Percentiles rank a stretch among this genome's conserved stretches.
phyloP scores from a whole-genome alignment of 2,329 filamentous ascomycete species.

The Metarhizium guizhouense region DNA sequence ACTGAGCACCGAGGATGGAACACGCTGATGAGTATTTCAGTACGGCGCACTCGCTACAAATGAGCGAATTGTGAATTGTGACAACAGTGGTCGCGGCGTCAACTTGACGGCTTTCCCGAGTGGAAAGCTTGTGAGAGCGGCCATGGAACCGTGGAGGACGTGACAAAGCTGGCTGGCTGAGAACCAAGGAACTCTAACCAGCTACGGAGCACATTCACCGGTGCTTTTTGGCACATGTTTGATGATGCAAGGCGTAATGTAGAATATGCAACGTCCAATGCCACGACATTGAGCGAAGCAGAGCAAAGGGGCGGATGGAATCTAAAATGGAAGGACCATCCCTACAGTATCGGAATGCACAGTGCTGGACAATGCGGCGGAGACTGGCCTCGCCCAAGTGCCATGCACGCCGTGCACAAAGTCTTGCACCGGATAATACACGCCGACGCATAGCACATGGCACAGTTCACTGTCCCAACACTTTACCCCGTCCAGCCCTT shows the following conservation, averaged over 20 bases:
- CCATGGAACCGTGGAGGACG: background rate
- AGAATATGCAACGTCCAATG: background rate
- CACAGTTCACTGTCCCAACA: background rate
- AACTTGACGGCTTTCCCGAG: too few species aligned
- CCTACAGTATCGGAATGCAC: background rate
- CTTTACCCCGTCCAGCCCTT: background rate
- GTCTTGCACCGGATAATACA: background rate
- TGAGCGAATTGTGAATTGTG: too few species aligned
- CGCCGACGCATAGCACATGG: too few species aligned
- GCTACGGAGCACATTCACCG: background rate
- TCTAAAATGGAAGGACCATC: background rate
- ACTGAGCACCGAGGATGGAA: background rate
- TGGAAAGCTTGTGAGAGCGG: background rate
- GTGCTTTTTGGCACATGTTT: background rate
- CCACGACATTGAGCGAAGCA: background rate
- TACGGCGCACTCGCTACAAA: too few species aligned
- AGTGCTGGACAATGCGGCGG: background rate
- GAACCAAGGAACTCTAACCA: too few species aligned
- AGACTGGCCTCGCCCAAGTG: too few species aligned
- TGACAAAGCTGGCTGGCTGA: too few species aligned
- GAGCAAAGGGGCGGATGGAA: background rate
- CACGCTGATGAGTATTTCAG: too few species aligned
- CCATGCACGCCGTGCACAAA: background rate
- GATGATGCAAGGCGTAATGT: background rate
- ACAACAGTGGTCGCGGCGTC: too few species aligned